Base-by-base conservation (phyloP, 805 yeast genomes). In the Millerozyma miso region DNA sequence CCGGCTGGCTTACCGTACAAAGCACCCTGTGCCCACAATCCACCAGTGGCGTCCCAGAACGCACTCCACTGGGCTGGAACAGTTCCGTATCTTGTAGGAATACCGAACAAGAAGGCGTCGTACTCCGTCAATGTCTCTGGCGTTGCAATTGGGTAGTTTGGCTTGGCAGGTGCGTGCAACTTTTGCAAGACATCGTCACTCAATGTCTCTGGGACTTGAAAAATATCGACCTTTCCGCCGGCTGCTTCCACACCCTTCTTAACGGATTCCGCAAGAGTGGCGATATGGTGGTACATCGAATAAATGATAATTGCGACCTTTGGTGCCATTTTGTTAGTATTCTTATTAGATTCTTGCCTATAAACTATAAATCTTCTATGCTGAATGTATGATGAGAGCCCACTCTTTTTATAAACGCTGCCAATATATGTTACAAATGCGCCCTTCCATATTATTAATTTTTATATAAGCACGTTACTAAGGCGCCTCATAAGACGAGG, bases 51-150 rank as follows among this genome's bases (percentile, higher is more conserved):
- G 57, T 85, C 95, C 78, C 85, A 78, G 73, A 84, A 87, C 15
- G 85, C 70, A 63, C 76, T 77, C 75, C 83, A 76, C 65, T 88
- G 95, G 39, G 88, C 84, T 42, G 95, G 91, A 65, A 74, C 66
- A 62, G 74, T 78, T 65, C 96, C 97, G 60, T 69, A 88, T 67
- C 96, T 80, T 43, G 96, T 85, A 56, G 96, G 95, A 53, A 85
- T 63, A 59, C 96, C 97, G 54, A 88, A 85, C 51, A 89, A 51
- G 69, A 84, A 79, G 37, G 90, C 95, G 59, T 89, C 95, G 71
- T 82, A 85, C 49, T 73, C 67, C 3, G 66, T 59, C 51, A 88
- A 71, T 15, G 79, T 74, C 16, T 77, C 84, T 7, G 63, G 54
- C 13, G 85, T 72, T 40, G 87, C 87, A 55, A 77, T 68, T 51